Conservation (phyloP, 208 protist genomes). For the Strigomonas galati region DNA sequence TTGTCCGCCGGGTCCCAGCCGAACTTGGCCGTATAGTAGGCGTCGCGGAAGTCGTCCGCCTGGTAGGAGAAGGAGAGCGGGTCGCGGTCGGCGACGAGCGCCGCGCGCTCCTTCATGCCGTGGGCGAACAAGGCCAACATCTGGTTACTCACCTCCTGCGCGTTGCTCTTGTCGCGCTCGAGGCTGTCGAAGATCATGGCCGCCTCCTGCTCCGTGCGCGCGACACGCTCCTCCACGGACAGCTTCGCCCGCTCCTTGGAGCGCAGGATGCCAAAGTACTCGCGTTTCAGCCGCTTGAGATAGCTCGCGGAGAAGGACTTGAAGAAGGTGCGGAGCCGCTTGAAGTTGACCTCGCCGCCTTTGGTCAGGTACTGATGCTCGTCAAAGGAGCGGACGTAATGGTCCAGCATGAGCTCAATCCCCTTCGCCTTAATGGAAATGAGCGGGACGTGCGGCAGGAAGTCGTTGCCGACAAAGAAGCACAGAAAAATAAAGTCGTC, state of each 20-base stretch:
- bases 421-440: conserved; percentile 97
- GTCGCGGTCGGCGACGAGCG: conserved; percentile 66
- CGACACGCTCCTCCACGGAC: conserved; percentile 72
- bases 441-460: conserved; percentile 97
- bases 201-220: conserved; percentile 30
- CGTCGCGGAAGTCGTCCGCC: conserved; percentile 59
- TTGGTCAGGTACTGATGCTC: conserved; percentile 82
- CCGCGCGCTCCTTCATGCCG: conserved; percentile 54
- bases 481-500: conserved; percentile 99
- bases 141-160: conserved; percentile 55
- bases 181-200: conserved; percentile 26
- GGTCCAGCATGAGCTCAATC: conserved; percentile 93
- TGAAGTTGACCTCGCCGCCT: conserved; percentile 80
- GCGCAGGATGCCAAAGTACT: conserved; percentile 59
- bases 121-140: conserved; percentile 41
- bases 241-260: conserved; percentile 66
- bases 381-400: conserved; percentile 77
- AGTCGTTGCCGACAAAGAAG: conserved; percentile 99
- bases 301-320: conserved; percentile 46
- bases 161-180: conserved; percentile 32
- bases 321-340: conserved; percentile 57
- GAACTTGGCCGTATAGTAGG: conserved; percentile 86
- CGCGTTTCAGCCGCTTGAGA: conserved; percentile 47
- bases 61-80: conserved; percentile 79
- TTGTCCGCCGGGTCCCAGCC: conserved; percentile 56